Evolutionary conservation across 495 filamentous ascomycete genomes (phyloP), one percentile per base, ranked within the genome.

Genomic region (Xylaria nigripes): DNA sequence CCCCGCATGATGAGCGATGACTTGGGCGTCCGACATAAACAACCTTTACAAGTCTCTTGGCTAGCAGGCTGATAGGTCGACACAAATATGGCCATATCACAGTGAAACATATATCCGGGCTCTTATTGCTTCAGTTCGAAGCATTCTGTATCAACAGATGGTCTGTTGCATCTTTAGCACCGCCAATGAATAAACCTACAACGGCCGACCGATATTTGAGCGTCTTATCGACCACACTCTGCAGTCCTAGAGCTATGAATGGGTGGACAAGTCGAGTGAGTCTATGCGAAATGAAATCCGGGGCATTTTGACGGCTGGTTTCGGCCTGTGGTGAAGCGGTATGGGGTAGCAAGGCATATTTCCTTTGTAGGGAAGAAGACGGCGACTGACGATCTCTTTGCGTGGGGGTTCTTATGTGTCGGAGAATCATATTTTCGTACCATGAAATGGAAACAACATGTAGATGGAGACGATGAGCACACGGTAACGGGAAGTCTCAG

Each of bases 21-120:
- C 49, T 54, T 55, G 48, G 59, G 47, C 55, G 55, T 57, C 54
- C 51, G 55, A 54, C 50, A 65, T 45, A 62, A 65, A 55, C 40
- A 30, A 42, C 8, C 30, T 48, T 22, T 38, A 19, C 24, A 38
- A 38, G 12, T 21, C 19, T 22, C 15, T 27, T 34, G 15, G 21
- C 43, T 29, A 22, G 42, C 16, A 9, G 9, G 45, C 16, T 16
- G 12, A 48, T 30, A 2, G 12, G 18, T 48, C 42, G 5, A 36
- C 34, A 24, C 44, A 30, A 10, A 32, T 29, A n/a, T 12, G 25
- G 16, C 22, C 2, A 42, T 41, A 27, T 38, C 32, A n/a, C 18
- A 48, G 2, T 6, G 22, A 7, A 13, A 23, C 8, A 23, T 25
- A 8, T 18, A 18, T 23, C n/a, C 5, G 29, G 44, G 15, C 13